These are phyloP conservation scores for Zygosaccharomyces sapae DNA, from an alignment of 1,139 yeast species.

Conservation along the genomic window DNA sequence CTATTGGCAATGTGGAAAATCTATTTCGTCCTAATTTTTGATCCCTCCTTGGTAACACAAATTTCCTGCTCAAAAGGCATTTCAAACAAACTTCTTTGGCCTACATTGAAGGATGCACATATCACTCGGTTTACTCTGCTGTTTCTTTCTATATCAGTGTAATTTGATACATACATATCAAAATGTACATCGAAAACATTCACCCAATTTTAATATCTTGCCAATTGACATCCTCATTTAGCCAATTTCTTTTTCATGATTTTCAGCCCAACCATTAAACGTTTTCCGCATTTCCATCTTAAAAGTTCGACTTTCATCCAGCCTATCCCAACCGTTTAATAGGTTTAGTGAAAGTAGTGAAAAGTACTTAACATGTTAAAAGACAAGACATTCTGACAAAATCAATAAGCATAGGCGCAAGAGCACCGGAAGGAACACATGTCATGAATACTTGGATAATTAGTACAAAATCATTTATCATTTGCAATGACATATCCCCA, in stretches of 20 bases:
- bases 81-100: constrained; percentile 5
- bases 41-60: constrained; percentile 13
- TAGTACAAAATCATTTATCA: constrained; percentile 14
- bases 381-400: constrained; percentile 14
- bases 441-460: constrained; percentile 16
- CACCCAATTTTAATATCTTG: constrained; percentile 1
- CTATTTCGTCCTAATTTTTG: constrained; percentile 10
- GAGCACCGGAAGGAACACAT: constrained; percentile 13
- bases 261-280: constrained; percentile 14
- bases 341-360: constrained; percentile 13
- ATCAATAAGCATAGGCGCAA: constrained; percentile 12
- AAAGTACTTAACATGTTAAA: constrained; percentile 13
- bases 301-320: constrained; percentile 14
- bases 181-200: constrained; percentile 12
- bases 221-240: not conserved
- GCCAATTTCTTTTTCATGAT: constrained; percentile 6
- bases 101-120: constrained; percentile 13
- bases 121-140: constrained; percentile 6
- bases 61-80: constrained; percentile 11
- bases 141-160: constrained; percentile 1
- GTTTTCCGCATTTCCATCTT: constrained; percentile 9
- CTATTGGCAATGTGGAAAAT: constrained; percentile 10
- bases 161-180: constrained; percentile 10
- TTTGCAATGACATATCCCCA: constrained; percentile 11
- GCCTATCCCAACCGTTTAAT: constrained; percentile 14